Conservation (phyloP, 2,329 filamentous ascomycete genomes). For the Trichoderma sp. region DNA sequence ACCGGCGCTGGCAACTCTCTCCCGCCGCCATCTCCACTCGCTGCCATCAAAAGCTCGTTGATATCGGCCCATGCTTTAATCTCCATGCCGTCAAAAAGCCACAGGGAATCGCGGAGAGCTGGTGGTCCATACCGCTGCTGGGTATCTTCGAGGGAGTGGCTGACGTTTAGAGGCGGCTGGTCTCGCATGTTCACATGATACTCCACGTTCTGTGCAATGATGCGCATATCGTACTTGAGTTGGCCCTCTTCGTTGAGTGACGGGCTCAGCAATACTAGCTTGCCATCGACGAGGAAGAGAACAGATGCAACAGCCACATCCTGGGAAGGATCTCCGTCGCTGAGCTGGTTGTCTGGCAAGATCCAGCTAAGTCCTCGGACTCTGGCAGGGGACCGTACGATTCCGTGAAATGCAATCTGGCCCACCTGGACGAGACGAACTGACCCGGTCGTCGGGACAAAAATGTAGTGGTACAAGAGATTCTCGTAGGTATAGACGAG, state of each 20-base stretch:
- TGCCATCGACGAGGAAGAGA: slow-evolving; percentile 94
- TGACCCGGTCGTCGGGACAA: slow-evolving; percentile 66
- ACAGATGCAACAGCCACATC: slow-evolving; percentile 93
- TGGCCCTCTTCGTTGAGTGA: slow-evolving; percentile 78
- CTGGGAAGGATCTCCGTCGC: slow-evolving; percentile 89
- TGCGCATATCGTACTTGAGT: slow-evolving; percentile 96
- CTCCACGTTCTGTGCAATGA: slow-evolving; percentile 93
- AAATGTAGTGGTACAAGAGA: slow-evolving; percentile 89
- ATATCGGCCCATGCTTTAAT: slow-evolving; percentile 88
- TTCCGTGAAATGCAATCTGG: slow-evolving; percentile 95
- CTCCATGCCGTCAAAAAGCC: slow-evolving; percentile 87
- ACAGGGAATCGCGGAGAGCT: slow-evolving; percentile 79
- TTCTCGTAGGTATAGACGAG: slow-evolving; percentile 98
- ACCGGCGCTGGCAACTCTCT: slow-evolving; percentile 73
- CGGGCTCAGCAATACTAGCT: slow-evolving; percentile 87
- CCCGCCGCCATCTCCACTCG: slow-evolving; percentile 60
- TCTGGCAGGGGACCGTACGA: slow-evolving; percentile 87
- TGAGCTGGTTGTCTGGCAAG: slow-evolving; percentile 82
- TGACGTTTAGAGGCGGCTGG: slow-evolving; percentile 53
- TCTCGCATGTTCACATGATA: slow-evolving; percentile 93
- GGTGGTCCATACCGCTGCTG: slow-evolving; percentile 30
- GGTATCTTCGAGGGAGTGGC: slow-evolving; percentile 28
- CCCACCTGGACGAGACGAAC: slow-evolving; percentile 88
- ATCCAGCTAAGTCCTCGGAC: slow-evolving; percentile 96
- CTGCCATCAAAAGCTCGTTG: slow-evolving; percentile 74